Evolutionary conservation across 176 grass and related monocot genomes (phyloP), one percentile per base, ranked within the genome.

Genomic region (Carex parvula): DNA sequence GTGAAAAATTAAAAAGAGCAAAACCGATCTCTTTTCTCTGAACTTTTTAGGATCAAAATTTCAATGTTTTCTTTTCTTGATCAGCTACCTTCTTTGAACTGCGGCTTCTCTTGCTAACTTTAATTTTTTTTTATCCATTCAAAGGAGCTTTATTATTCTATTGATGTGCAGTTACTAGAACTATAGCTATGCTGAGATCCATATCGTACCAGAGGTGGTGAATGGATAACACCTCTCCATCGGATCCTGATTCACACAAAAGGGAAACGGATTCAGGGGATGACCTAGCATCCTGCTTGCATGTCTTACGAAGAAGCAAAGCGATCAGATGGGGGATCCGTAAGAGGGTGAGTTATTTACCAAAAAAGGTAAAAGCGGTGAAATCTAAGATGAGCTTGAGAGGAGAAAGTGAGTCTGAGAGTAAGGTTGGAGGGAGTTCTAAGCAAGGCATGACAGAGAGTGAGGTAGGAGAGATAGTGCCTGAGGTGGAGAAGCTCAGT

Each of bases 151-250:
- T 5, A 39, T 39, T 6, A 39, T 39, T 39, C 37, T 39, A 39
- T 39, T 39, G 37, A 39, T 39, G 37, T 39, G 5, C 37, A 39
- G 37, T 39, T 39, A 39, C 5, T 39, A 39, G 37, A 6, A 39
- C 37, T 39, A 39, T 39, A 39, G 37, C 4, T 39, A 5, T 39
- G 4, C 5, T 39, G 37, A 39, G 37, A 48, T 48, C 44, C 44
- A 48, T 1, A 48, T 48, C 9, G 44, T 48, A 9, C 8, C 44
- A 48, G 44, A 9, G 9, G 8, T 10, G 85, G 73, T 85, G 87
- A 70, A 82, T 92, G 81, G 92, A 87, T 67, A 92, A 66, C 0
- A 92, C 85, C 81, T 97, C 87, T 90, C 24, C 84, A 41, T 52
- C 79, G 41, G 79, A 84, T 42, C 88, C 82, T 0, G 82, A 50